Conservation (phyloP, 768 basidiomycete genomes). For the Mycena polygramma region DNA sequence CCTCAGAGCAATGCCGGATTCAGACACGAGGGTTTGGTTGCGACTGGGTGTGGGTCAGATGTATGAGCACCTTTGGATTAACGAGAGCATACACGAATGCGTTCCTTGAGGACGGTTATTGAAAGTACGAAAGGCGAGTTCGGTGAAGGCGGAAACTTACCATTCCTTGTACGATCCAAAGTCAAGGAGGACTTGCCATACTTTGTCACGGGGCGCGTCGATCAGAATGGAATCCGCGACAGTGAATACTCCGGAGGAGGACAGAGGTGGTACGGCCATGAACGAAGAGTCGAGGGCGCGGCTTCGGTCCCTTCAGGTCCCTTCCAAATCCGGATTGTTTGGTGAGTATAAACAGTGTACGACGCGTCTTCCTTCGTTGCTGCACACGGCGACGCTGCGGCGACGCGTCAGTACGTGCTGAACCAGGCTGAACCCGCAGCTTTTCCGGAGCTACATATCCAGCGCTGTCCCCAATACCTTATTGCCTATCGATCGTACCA, state of each 20-base stretch:
- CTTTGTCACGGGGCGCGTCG: constrained; percentile 70
- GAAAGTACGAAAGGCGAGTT: background rate
- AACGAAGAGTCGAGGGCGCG: background rate
- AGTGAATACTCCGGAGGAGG: constrained; percentile 58
- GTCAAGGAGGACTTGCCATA: constrained; percentile 73
- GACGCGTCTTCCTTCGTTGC: too few relatives aligned
- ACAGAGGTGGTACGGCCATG: constrained; percentile 52
- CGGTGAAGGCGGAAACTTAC: constrained; percentile 47
- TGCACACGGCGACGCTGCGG: too few relatives aligned
- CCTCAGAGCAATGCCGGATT: constrained; percentile 2
- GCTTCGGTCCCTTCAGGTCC: too few relatives aligned
- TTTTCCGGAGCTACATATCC: too few relatives aligned
- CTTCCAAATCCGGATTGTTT: background rate
- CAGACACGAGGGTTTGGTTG: constrained; percentile 21
- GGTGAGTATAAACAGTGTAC: background rate
- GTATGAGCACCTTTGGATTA: too few relatives aligned
- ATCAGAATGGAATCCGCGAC: constrained; percentile 63
- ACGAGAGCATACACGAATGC: constrained; percentile 29
- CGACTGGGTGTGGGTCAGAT: constrained; percentile 17
- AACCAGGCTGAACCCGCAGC: too few relatives aligned
- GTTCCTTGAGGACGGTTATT: constrained; percentile 23
- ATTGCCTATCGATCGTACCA: too few relatives aligned
- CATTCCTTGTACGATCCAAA: constrained; percentile 75
- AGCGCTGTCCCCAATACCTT: too few relatives aligned
- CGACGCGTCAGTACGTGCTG: too few relatives aligned